Evolutionary conservation across 2,329 filamentous ascomycete genomes (phyloP).

Genomic region (Penicillium hesseltinei): DNA sequence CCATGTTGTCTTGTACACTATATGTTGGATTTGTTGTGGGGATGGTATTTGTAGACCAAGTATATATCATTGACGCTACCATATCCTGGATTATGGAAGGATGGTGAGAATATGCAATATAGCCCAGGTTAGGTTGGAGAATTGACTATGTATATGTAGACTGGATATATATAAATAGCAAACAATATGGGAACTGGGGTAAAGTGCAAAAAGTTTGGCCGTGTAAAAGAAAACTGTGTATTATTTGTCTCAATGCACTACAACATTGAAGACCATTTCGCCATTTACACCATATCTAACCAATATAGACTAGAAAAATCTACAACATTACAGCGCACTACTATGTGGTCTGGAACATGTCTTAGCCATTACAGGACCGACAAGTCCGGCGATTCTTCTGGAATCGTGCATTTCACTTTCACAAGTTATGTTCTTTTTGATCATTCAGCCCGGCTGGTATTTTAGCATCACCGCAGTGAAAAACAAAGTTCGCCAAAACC

Average conservation of each 20-base stretch:
- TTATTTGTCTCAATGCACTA: too few relatives aligned
- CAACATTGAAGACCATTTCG: neutral
- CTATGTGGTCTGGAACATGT: slow-evolving; percentile 1
- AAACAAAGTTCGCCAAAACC: slow-evolving; percentile 46
- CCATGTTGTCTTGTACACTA: slow-evolving; percentile 3
- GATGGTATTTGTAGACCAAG: neutral
- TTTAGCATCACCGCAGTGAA: slow-evolving; percentile 43
- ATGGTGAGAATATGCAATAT: neutral
- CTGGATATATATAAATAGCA: neutral
- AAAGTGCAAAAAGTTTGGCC: too few relatives aligned
- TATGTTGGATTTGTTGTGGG: neutral
- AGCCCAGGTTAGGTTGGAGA: too few relatives aligned
- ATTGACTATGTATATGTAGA: too few relatives aligned
- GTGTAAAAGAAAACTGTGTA: too few relatives aligned
- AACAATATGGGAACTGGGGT: neutral
- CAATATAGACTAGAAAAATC: neutral
- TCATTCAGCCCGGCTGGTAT: slow-evolving; percentile 42
- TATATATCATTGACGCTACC: neutral
- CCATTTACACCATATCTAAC: neutral
- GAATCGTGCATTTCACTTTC: slow-evolving; percentile 21
- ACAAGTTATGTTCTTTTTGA: slow-evolving; percentile 35
- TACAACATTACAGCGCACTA: neutral
- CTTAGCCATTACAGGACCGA: slow-evolving; percentile 12
- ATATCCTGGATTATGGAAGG: neutral
- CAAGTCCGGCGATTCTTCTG: slow-evolving; percentile 12